These are phyloP conservation scores for Penicillium frequentans DNA, from an alignment of 2,329 filamentous ascomycete species.

Conservation along the genomic window DNA sequence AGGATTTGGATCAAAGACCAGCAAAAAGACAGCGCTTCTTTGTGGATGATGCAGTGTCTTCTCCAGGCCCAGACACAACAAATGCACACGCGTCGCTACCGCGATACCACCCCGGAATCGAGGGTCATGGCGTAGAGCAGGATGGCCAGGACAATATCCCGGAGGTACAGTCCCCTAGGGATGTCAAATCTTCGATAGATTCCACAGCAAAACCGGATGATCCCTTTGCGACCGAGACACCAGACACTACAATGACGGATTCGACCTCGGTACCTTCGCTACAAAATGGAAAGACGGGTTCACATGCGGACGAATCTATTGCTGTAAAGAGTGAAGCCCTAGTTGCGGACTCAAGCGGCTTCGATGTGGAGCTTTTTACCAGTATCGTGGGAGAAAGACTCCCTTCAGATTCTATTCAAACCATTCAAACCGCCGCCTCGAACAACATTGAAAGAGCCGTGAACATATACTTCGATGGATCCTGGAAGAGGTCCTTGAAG, in stretches of 20 bases:
- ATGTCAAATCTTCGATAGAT: neutral
- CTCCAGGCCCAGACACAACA: constrained; percentile 16
- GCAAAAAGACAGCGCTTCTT: constrained; percentile 66
- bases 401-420: constrained; percentile 44
- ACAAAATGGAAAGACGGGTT: neutral
- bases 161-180: neutral
- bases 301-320: neutral
- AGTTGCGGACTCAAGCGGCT: constrained; percentile 34
- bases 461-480: constrained; percentile 65
- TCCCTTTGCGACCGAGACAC: neutral
- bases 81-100: constrained; percentile 19
- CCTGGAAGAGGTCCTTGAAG: constrained; percentile 50
- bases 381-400: constrained; percentile 59
- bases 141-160: neutral
- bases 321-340: neutral
- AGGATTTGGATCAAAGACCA: constrained; percentile 53
- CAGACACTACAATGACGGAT: neutral
- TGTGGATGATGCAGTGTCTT: constrained; percentile 46
- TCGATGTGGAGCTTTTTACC: constrained; percentile 57
- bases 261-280: neutral
- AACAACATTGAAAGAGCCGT: constrained; percentile 61
- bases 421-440: constrained; percentile 51
- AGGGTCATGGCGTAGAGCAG: neutral
- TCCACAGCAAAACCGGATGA: neutral
- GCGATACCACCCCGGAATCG: constrained; percentile 1